Conservation (phyloP, 768 basidiomycete species). For the Rhizopogon rudus region DNA sequence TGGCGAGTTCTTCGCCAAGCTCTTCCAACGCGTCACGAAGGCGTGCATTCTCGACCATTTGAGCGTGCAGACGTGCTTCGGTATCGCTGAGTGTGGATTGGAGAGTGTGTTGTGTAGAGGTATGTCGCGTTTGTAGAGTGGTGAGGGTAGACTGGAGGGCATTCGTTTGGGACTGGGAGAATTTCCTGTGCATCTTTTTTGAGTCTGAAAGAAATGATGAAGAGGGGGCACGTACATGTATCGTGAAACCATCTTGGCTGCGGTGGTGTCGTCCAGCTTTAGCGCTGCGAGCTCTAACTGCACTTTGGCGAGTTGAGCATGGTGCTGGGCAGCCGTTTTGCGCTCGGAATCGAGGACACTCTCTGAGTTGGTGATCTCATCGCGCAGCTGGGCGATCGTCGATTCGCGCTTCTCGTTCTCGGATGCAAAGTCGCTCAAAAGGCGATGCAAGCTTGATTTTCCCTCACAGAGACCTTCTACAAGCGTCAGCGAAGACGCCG, state of each 20-base stretch:
- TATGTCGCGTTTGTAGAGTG: constrained; percentile 55
- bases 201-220: not conserved
- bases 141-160: constrained; percentile 57
- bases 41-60: constrained; percentile 38
- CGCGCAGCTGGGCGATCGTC: constrained; percentile 37
- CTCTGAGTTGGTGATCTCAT: constrained; percentile 38
- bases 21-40: constrained; percentile 65
- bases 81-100: constrained; percentile 43
- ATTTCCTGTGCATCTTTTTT: constrained; percentile 49
- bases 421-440: constrained; percentile 44
- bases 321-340: constrained; percentile 36
- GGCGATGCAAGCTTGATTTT: constrained; percentile 42
- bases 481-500: constrained; percentile 19
- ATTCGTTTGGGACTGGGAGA: constrained; percentile 72
- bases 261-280: constrained; percentile 63
- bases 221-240: constrained; percentile 60
- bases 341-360: constrained; percentile 43
- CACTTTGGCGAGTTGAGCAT: constrained; percentile 38
- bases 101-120: constrained; percentile 55
- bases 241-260: constrained; percentile 77
- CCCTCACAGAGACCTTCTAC: constrained; percentile 41
- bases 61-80: constrained; percentile 37
- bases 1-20: constrained; percentile 62
- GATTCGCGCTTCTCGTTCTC: constrained; percentile 42
- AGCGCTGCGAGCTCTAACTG: constrained; percentile 51